Evolutionary conservation across 2,329 filamentous ascomycete species (phyloP).

Genomic region (Calonectria multiphialidica): DNA sequence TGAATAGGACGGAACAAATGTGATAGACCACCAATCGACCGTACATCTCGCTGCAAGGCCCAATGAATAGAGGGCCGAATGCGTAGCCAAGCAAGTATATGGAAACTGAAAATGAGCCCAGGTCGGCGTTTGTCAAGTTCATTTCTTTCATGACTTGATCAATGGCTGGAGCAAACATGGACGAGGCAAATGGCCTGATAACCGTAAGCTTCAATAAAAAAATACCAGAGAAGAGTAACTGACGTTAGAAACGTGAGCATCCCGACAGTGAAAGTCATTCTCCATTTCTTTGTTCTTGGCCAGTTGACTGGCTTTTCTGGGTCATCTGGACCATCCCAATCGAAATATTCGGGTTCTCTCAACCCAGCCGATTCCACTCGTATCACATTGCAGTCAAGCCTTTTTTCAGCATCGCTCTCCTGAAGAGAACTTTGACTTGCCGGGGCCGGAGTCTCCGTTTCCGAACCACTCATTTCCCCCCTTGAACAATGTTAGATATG

Average conservation of each 20-base stretch:
- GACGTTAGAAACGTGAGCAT: constrained; percentile 28
- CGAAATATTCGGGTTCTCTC: not conserved
- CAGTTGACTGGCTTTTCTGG: constrained; percentile 28
- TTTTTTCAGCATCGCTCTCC: not conserved
- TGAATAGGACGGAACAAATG: constrained; percentile 49
- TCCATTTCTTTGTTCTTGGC: constrained; percentile 28
- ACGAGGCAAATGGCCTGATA: constrained; percentile 29
- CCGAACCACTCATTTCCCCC: not conserved
- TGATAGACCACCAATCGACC: constrained; percentile 59
- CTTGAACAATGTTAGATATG: too few species aligned
- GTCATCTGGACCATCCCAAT: constrained; percentile 28
- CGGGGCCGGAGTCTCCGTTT: not conserved
- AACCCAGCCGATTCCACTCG: not conserved
- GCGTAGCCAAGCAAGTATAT: constrained; percentile 60
- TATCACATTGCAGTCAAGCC: not conserved
- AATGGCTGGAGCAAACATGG: constrained; percentile 29
- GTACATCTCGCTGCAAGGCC: constrained; percentile 62
- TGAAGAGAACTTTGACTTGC: not conserved
- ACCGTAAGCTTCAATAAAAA: not conserved
- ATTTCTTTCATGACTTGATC: constrained; percentile 27
- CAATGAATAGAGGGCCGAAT: constrained; percentile 60
- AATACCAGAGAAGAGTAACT: not conserved
- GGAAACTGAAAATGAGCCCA: constrained; percentile 42
- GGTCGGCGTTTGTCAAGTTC: constrained; percentile 22
- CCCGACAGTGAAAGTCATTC: constrained; percentile 15